Evolutionary conservation across 345 rosid genomes (phyloP).

Genomic region (Eucalyptus erythrocorys): DNA sequence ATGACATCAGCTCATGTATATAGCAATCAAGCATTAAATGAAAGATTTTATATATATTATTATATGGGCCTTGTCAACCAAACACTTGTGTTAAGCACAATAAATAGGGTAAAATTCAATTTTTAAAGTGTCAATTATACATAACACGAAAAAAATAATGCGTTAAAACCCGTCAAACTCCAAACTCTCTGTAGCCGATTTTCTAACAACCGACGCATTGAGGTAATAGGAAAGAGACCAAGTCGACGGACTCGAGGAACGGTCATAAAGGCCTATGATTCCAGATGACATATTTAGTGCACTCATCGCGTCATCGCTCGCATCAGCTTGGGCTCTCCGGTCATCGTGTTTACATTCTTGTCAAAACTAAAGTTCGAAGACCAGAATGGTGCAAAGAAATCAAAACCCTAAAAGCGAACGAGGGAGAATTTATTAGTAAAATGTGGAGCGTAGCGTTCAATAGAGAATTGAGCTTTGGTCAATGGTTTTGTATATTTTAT

Average conservation of each 20-base stretch:
- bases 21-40: background rate
- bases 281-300: background rate
- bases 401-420: background rate
- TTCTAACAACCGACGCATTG: background rate
- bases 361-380: background rate
- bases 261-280: background rate
- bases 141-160: background rate
- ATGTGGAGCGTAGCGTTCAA: background rate
- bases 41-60: background rate
- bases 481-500: background rate
- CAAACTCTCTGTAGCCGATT: background rate
- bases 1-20: background rate
- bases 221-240: background rate
- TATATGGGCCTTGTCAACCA: background rate
- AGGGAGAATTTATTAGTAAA: background rate
- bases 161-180: background rate
- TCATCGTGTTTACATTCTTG: background rate
- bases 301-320: background rate
- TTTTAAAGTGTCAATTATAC: background rate
- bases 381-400: background rate
- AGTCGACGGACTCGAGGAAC: background rate
- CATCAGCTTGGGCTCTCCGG: background rate
- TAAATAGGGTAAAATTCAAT: background rate
- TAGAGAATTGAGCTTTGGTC: background rate
- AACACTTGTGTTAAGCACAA: background rate